phyloP scores from a whole-genome alignment of 305 asterid genomes.

The Fraxinus ornus region DNA sequence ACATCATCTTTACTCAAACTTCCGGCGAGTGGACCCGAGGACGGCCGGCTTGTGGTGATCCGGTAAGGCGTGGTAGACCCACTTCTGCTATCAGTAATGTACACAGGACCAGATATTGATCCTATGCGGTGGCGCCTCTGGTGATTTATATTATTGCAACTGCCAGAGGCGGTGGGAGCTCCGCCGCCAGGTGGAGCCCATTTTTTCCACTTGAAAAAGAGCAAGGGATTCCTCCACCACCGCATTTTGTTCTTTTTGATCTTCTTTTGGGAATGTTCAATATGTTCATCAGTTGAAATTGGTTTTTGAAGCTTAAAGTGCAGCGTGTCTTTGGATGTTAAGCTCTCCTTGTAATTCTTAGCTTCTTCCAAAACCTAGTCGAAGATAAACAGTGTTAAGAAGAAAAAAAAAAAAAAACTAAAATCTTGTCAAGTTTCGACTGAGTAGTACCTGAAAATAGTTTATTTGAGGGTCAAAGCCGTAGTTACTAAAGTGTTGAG shows the following conservation, averaged over 20 bases:
- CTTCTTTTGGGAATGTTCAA: constrained; percentile 40
- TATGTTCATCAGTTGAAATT: constrained; percentile 38
- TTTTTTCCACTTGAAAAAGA: constrained; percentile 9
- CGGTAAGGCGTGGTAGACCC: constrained; percentile 56
- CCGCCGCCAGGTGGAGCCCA: not conserved
- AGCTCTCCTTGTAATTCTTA: constrained; percentile 47
- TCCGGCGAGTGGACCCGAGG: constrained; percentile 42
- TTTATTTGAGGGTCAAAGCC: constrained; percentile 79
- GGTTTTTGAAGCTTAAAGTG: constrained; percentile 75
- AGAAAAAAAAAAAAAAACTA: not conserved
- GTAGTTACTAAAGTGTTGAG: constrained; percentile 75
- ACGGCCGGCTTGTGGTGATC: constrained; percentile 36
- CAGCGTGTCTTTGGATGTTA: constrained; percentile 41
- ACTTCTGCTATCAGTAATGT: constrained; percentile 68
- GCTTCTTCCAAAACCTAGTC: constrained; percentile 76
- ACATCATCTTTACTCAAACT: constrained; percentile 35
- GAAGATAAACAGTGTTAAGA: not conserved
- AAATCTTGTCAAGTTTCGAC: not conserved
- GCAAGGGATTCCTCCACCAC: constrained; percentile 82
- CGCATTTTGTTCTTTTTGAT: constrained; percentile 61
- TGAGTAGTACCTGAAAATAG: constrained; percentile 58
- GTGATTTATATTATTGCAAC: not conserved
- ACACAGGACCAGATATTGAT: constrained; percentile 64
- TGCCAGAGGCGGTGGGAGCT: not conserved
- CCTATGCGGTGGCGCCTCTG: constrained; percentile 33